Evolutionary conservation across 148 eudicot genomes (phyloP).

Genomic region (Amaranthus cruentus): DNA sequence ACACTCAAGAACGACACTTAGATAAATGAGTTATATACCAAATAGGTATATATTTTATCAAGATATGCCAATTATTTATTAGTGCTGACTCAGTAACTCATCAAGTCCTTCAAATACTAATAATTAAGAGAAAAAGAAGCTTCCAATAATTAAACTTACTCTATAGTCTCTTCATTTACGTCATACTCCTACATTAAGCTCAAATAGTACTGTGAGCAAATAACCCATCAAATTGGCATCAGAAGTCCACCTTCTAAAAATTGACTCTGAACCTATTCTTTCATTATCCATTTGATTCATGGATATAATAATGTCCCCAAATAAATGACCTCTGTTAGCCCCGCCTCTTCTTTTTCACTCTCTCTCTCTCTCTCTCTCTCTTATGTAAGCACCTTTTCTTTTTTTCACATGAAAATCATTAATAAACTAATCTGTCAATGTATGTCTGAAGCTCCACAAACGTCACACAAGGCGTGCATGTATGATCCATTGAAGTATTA

Average conservation of each 20-base stretch:
- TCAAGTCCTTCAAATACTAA: conserved; percentile 2
- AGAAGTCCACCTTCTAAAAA: conserved; percentile 28
- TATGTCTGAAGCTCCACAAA: conserved; percentile 25
- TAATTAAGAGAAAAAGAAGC: conserved; percentile 15
- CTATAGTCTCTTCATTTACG: conserved; percentile 8
- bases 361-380: conserved; percentile 23
- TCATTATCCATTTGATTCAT: conserved; percentile 27
- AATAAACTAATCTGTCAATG: conserved; percentile 23
- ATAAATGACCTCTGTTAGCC: conserved; percentile 6
- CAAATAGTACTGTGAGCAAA: conserved; percentile 17
- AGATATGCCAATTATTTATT: conserved; percentile 15
- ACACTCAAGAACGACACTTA: conserved; percentile 6
- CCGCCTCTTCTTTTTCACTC: neutral
- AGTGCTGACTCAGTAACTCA: conserved; percentile 21
- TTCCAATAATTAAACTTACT: neutral
- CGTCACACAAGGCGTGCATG: conserved; percentile 28
- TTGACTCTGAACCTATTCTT: conserved; percentile 41
- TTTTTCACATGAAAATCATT: conserved; percentile 33
- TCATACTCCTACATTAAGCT: conserved; percentile 17
- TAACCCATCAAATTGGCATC: conserved; percentile 24
- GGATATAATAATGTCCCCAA: conserved; percentile 22
- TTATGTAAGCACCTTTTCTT: conserved; percentile 33
- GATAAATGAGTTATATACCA: conserved; percentile 1
- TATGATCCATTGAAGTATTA: conserved; percentile 23
- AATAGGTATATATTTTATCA: conserved; percentile 5